Base-by-base conservation (phyloP, 441 rosid genomes). In the Adansonia grandidieri region DNA sequence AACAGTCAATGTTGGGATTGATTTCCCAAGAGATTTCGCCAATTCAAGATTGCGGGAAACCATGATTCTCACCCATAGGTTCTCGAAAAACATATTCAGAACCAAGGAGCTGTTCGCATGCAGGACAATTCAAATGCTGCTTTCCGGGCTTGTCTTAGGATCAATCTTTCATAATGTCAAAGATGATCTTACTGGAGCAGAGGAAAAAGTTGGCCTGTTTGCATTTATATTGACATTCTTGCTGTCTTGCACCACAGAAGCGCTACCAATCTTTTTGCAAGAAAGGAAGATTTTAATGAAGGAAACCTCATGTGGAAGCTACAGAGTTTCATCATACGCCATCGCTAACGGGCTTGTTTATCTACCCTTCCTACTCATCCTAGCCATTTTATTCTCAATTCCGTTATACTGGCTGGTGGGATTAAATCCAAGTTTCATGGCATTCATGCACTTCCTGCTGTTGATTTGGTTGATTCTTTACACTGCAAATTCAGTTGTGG, bases 401-500 rank as follows among this genome's bases (percentile, higher is more conserved):
- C 98, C 99, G 20, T 73, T 96, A 71, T 96, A 96, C 83, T 96
- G 98, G 97, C 78, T 96, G 2, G 98, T 91, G 28, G 96, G 98
- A 8, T 71, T 96, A 9, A 96, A 91, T 66, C 85, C 88, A 6
- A 88, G 69, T 61, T 88, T 91, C 88, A 47, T 78, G 82, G 96
- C 97, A 1, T 96, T 96, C 86, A 80, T 82, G 14, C 89, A 91
- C 82, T 96, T 96, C 88, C 2, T 92, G 75, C 73, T 96, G 53
- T 66, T 96, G 0, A 93, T 96, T 28, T 96, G 99, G 98, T 80
- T 96, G 83, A 88, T 96, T 77, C 97, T 96, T 32, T 94, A 91
- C 87, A 94, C 98, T 0, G 99, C 99, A 17, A 96, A 96, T 74
- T 96, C 99, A 0, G 98, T 96, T 13, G 99, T 96, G 79, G 94